A percentile compares a stretch with the other conserved stretches of the same genome.
phyloP scores from a whole-genome alignment of 306 rosid genomes.

The Argentina anserina region DNA sequence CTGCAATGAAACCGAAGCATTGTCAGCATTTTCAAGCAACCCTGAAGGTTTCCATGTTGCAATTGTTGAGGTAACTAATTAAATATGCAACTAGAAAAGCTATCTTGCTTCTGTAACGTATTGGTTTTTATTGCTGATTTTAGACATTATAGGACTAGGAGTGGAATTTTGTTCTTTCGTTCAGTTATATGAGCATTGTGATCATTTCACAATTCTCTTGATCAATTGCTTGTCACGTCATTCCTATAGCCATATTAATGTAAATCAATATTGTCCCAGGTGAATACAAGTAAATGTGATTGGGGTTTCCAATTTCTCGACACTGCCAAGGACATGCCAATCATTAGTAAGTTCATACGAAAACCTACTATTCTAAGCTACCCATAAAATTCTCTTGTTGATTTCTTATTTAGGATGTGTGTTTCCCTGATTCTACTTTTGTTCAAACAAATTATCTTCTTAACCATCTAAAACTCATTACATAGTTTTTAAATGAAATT shows the following conservation, averaged over 20 bases:
- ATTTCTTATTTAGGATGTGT: not conserved
- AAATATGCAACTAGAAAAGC: not conserved
- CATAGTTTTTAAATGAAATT: constrained; percentile 12
- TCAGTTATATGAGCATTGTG: not conserved
- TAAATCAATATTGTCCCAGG: constrained; percentile 41
- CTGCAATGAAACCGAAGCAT: constrained; percentile 60
- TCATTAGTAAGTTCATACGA: constrained; percentile 63
- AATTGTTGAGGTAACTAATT: constrained; percentile 59
- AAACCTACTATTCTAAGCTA: not conserved
- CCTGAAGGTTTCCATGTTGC: constrained; percentile 78
- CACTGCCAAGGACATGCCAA: constrained; percentile 85
- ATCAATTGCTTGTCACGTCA: not conserved
- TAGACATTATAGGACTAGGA: not conserved
- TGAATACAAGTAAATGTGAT: constrained; percentile 41
- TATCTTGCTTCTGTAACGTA: not conserved
- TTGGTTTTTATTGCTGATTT: not conserved
- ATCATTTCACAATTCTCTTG: not conserved
- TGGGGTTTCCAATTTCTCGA: constrained; percentile 78
- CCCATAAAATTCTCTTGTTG: not conserved
- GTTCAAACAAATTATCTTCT: not conserved
- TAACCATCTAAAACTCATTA: not conserved
- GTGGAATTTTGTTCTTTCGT: not conserved
- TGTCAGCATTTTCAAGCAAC: constrained; percentile 52
- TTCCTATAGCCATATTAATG: not conserved
- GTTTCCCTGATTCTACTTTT: not conserved